Evolutionary conservation across 306 rosid species (phyloP), one percentile per base, ranked within the genome.

Genomic region (Rosa multiflora): DNA sequence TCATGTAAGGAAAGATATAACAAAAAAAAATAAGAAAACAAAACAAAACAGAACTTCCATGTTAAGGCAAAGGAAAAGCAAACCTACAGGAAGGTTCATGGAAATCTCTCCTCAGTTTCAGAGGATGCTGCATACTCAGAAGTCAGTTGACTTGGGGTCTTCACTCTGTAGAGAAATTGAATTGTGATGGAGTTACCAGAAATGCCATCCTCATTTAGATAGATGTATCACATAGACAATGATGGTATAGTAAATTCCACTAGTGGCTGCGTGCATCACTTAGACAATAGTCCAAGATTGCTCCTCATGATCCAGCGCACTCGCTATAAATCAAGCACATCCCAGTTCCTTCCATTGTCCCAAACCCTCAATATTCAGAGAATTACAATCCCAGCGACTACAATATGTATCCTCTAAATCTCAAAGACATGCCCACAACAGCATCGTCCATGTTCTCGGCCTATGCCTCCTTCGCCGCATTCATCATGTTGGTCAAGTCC

Each of bases 401-500:
- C 53, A 40, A 40, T 43, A 51, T 51, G n/a, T 51, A 51, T 51
- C 56, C 20, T 17, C 23, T 18, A 1, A 46, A 44, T 23, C 5
- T 71, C 21, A 71, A 71, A 9, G 75, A 70, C 2, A 75, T 79
- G 75, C 67, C 81, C 0, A 9, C 81, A 6, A 39, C 78, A 3
- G 83, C 76, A 18, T 69, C 75, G 44, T 7, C 86, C 17, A 43
- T 71, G 75, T 76, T 79, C 81, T 76, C 83, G 12, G 83, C 83
- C 15, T 83, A 79, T 49, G 86, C 83, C 15, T 79, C 81, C 17
- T 52, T 76, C 52, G 56, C 76, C 0, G 72, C 81, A 39, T 63
- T 77, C 47, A 37, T 68, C 32, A 83, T 83, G 87, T 17, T 83
- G 49, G n/a, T 83, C 43, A 81, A 79, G 8, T 70, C 83, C 21